Base-by-base conservation (phyloP, 2,329 filamentous ascomycete species). In the Curvularia spicifera region DNA sequence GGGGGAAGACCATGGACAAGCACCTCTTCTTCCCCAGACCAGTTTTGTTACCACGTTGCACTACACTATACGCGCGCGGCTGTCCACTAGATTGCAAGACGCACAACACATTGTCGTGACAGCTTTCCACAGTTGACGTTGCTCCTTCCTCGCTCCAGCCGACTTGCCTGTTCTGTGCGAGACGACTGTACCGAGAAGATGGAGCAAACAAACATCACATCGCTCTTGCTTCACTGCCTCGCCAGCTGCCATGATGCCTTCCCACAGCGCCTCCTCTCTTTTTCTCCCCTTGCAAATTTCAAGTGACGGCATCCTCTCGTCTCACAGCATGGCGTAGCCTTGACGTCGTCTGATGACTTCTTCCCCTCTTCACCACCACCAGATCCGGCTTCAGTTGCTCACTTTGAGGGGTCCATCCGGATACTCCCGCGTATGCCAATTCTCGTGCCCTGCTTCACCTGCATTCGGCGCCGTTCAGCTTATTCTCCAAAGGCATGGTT, bases 271-370 rank as follows among this genome's bases (percentile, higher is more conserved):
- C 28, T 54, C 47, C 51, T 58, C 26, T 48, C 56, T 15, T 35
- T 8, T 33, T 9, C 31, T 33, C 12, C 8, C 28, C 55, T 66
- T 66, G 64, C 64, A 60, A 59, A 59, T 61, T 63, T 70, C 69
- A 63, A 66, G 61, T 63, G 65, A 71, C 63, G 66, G 37, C 62
- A 66, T 60, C 64, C 59, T 60, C 64, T 58, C 59, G 64, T 61
- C 59, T 60, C 57, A 50, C 65, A 66, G 66, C 59, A 75, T 76
- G 75, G 72, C 22, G 65, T 63, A 76, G 70, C 73, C 77, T 76
- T 64, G 68, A 71, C 65, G 73, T 75, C 72, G 72, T 74, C 69
- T 69, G 70, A 72, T 69, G 29, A 76, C 75, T 73, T 71, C 59
- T 56, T 68, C 61, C 71, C 72, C 69, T 64, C 69, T 70, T 63